Percentiles rank a stretch among this genome's conserved stretches.
These are phyloP conservation scores for Curvularia hawaiiensis DNA, from an alignment of 2,329 filamentous ascomycete genomes.

Conservation along the genomic window DNA sequence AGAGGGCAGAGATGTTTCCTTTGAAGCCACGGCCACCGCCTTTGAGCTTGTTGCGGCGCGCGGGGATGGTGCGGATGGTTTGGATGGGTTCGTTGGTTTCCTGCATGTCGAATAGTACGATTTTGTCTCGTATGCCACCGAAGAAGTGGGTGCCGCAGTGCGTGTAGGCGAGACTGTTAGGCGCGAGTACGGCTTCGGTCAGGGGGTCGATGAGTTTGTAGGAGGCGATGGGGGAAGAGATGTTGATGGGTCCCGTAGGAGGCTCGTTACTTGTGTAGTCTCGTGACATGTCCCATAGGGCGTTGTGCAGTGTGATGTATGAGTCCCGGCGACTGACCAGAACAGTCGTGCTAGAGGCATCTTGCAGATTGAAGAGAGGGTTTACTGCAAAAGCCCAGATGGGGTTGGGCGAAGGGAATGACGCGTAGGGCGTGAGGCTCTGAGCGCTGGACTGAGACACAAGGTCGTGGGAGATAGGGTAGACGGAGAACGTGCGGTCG, in stretches of 20 bases:
- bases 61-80: conserved; percentile 53
- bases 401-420: conserved; percentile 53
- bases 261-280: conserved; percentile 13
- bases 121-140: conserved; percentile 59
- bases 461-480: conserved; percentile 26
- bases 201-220: conserved; percentile 61
- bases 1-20: conserved; percentile 60
- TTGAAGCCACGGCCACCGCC: conserved; percentile 58
- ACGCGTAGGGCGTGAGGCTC: conserved; percentile 53
- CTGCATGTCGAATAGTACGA: conserved; percentile 62
- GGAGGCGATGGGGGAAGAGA: conserved; percentile 48
- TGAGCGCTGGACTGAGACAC: conserved; percentile 10
- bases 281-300: conserved; percentile 50
- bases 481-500: conserved; percentile 61
- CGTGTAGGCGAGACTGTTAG: conserved; percentile 61
- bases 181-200: conserved; percentile 62
- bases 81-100: conserved; percentile 53
- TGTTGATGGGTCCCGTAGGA: conserved; percentile 24
- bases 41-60: conserved; percentile 49
- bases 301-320: conserved; percentile 63
- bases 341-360: conserved; percentile 56
- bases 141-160: conserved; percentile 58
- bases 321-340: conserved; percentile 60
- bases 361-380: conserved; percentile 59
- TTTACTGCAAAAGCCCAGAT: conserved; percentile 61